Conservation (phyloP, 2,329 filamentous ascomycete genomes). For the Orbilia oligospora region DNA sequence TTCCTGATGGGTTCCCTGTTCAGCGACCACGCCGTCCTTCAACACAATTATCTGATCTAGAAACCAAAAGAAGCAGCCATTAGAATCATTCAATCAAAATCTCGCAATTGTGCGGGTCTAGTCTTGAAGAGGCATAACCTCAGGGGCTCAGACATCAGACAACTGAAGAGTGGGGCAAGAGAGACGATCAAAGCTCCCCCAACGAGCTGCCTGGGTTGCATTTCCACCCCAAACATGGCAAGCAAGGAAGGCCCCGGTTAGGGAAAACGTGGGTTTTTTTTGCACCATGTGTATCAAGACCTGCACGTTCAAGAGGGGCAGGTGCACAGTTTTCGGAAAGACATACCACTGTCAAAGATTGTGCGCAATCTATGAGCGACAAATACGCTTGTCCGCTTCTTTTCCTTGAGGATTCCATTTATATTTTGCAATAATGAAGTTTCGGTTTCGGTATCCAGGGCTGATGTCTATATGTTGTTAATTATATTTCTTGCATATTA, state of each 20-base stretch:
- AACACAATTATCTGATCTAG: slow-evolving; percentile 89
- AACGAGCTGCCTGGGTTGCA: slow-evolving; percentile 42
- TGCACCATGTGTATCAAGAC: slow-evolving; percentile 45
- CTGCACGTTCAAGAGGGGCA: slow-evolving; percentile 32
- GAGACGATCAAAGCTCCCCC: slow-evolving; percentile 35
- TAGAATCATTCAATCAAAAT: slow-evolving; percentile 46
- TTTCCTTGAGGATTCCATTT: slow-evolving; percentile 90
- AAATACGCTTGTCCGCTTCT: slow-evolving; percentile 90
- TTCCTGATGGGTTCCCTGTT: slow-evolving; percentile 86
- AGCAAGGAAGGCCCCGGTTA: slow-evolving; percentile 41
- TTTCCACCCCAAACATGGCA: slow-evolving; percentile 44
- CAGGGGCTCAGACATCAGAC: slow-evolving; percentile 42
- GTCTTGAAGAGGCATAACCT: slow-evolving; percentile 45
- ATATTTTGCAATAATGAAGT: slow-evolving; percentile 92
- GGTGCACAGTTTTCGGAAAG: slow-evolving; percentile 34
- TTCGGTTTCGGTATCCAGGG: slow-evolving; percentile 93
- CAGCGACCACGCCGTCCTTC: slow-evolving; percentile 85
- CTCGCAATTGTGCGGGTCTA: slow-evolving; percentile 51
- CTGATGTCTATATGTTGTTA: slow-evolving; percentile 75
- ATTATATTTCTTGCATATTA: slow-evolving; percentile 43
- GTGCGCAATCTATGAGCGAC: slow-evolving; percentile 92
- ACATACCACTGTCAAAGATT: slow-evolving; percentile 81
- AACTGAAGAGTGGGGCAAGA: slow-evolving; percentile 41
- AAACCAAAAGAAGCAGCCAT: slow-evolving; percentile 16
- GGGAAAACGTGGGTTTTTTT: slow-evolving; percentile 55